Evolutionary conservation across 805 yeast genomes (phyloP), one percentile per base, ranked within the genome.

Genomic region (Teunomyces stri): DNA sequence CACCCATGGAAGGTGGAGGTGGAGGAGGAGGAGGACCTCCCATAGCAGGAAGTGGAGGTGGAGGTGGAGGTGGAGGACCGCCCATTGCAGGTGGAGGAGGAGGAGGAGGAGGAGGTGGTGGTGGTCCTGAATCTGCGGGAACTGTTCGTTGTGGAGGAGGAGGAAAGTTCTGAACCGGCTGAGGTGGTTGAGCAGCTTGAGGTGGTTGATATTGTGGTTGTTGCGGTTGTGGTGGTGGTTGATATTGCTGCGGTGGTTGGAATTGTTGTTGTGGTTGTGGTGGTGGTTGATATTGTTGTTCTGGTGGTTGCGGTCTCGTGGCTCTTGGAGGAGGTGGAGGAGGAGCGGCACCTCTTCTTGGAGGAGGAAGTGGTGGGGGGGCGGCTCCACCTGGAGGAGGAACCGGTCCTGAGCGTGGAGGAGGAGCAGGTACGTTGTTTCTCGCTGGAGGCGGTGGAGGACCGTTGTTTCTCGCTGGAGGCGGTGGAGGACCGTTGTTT

Each of bases 301-400:
- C 18, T 9, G 6, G 27, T 9, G 38, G 38, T 10, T 61, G 57
- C 5, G 59, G 49, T 47, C 46, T 64, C 33, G 55, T 47, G 42
- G 47, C 58, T 41, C 33, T 52, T 9, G 53, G 50, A 18, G 53
- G 52, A 3, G 55, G 53, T 21, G 52, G 48, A 27, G 55, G 53
- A 7, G 56, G 47, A 12, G 60, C 53, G 2, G 51, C 51, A 0
- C 54, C 56, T 27, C 56, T 31, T n/a, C 34, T 31, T n/a, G 34
- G 34, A 6, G 70, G 69, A 3, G 71, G 68, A 0, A 66, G 66
- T 12, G 73, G 71, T 3, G 69, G 65, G 6, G 60, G 57, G 16
- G 51, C 57, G 11, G 48, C 53, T 4, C 54, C 47, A 35, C 56
- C 51, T 11, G 63, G 60, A 7, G 62, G 50, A 28, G 52, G 55